phyloP scores from a whole-genome alignment of 768 basidiomycete genomes.

The Kondoa subrosea region DNA sequence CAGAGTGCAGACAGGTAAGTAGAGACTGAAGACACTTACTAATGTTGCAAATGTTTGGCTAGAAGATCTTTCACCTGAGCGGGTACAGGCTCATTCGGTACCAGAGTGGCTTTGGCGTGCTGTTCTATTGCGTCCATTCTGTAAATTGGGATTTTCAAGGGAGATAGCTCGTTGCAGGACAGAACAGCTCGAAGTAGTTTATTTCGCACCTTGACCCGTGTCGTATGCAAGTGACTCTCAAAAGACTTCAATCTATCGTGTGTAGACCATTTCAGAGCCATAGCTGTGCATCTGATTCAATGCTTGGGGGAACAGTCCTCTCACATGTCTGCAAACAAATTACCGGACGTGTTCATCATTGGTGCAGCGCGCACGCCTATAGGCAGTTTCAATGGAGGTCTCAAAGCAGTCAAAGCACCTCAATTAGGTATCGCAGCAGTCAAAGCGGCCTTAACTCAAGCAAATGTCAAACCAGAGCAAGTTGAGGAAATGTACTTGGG shows the following conservation, averaged over 20 bases:
- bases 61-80: not conserved
- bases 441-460: constrained; percentile 71
- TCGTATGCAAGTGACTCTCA: not conserved
- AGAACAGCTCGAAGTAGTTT: not conserved
- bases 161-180: too few species aligned
- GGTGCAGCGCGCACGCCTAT: constrained; percentile 56
- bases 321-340: not conserved
- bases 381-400: constrained; percentile 72
- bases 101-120: not conserved
- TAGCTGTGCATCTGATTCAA: too few species aligned
- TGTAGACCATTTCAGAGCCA: not conserved
- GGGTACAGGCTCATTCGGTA: not conserved
- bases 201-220: not conserved
- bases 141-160: too few species aligned
- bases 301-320: not conserved
- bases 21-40: not conserved
- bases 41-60: not conserved
- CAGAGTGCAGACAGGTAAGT: constrained; percentile 1
- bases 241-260: not conserved
- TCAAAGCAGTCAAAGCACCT: constrained; percentile 75
- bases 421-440: constrained; percentile 77
- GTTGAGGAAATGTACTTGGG: constrained; percentile 97
- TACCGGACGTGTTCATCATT: not conserved
- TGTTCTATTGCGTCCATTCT: too few species aligned
- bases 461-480: constrained; percentile 56